Evolutionary conservation across 768 basidiomycete genomes (phyloP).

Genomic region (Hygrophorus russula): DNA sequence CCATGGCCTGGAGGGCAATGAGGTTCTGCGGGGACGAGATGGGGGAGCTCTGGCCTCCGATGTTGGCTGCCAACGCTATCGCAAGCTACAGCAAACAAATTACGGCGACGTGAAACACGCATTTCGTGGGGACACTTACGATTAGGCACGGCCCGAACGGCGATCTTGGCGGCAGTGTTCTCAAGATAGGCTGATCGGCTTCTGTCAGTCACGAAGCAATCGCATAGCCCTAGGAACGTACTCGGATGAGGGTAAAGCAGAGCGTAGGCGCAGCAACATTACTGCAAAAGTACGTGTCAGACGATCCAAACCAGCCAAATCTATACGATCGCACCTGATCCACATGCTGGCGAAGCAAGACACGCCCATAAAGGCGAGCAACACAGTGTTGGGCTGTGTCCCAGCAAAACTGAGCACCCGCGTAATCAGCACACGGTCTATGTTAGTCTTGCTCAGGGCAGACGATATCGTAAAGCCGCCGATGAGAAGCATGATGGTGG

Average conservation of each 20-base stretch:
- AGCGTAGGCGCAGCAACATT: conserved; percentile 97
- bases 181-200: conserved; percentile 68
- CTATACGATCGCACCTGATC: conserved; percentile 58
- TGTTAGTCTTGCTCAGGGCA: conserved; percentile 89
- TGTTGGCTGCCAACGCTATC: conserved; percentile 96
- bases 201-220: neutral
- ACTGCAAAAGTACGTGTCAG: conserved; percentile 25
- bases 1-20: conserved; percentile 84
- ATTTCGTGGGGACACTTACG: conserved; percentile 35
- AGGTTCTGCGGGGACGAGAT: conserved; percentile 98
- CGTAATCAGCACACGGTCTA: conserved; percentile 87
- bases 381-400: conserved; percentile 71
- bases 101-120: neutral
- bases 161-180: conserved; percentile 80
- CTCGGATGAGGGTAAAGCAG: conserved; percentile 92
- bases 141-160: conserved; percentile 86
- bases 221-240: conserved; percentile 24
- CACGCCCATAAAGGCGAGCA: conserved; percentile 92
- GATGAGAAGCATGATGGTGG: conserved; percentile 96
- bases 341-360: conserved; percentile 99
- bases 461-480: conserved; percentile 98
- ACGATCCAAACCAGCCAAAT: neutral
- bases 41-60: conserved; percentile 94
- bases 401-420: conserved; percentile 86
- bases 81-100: conserved; percentile 57